phyloP scores from a whole-genome alignment of 768 basidiomycete genomes.

The Clavaria fumosa region DNA sequence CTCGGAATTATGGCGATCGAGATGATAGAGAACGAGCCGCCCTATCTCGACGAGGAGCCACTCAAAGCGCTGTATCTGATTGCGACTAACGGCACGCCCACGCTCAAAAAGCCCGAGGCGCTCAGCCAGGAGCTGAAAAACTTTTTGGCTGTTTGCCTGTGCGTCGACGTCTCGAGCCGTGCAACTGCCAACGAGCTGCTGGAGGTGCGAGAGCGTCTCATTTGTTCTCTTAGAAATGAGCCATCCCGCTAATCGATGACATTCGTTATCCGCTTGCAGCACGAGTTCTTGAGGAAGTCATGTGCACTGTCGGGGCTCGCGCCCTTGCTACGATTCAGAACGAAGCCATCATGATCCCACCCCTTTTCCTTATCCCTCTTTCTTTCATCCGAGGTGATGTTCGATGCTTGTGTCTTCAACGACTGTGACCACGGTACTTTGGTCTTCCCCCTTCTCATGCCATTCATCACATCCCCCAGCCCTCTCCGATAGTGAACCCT shows the following conservation, averaged over 20 bases:
- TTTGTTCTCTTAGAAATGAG: conserved; percentile 1
- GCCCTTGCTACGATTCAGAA: conserved; percentile 70
- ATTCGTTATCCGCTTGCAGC: no score
- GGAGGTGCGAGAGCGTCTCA: conserved; percentile 40
- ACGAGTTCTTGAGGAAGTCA: conserved; percentile 86
- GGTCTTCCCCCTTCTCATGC: no score
- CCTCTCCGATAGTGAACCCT: no score
- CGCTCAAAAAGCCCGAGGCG: conserved; percentile 88
- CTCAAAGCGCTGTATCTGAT: conserved; percentile 89
- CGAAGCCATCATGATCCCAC: conserved; percentile 27
- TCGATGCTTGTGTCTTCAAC: conserved; percentile 17
- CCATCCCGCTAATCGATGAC: no score
- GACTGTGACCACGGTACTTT: no score
- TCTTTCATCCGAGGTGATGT: conserved; percentile 17
- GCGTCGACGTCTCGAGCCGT: conserved; percentile 88
- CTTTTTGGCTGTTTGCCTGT: conserved; percentile 95
- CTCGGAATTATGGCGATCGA: conserved; percentile 97
- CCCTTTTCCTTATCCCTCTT: not conserved
- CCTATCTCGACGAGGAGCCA: conserved; percentile 91
- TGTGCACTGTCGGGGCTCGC: conserved; percentile 74
- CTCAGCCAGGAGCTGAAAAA: conserved; percentile 87
- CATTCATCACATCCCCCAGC: no score
- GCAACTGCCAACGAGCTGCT: conserved; percentile 81
- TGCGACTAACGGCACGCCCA: conserved; percentile 97
- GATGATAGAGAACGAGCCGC: conserved; percentile 98